These are phyloP conservation scores for Chrysoporthe puriensis DNA, from an alignment of 2,329 filamentous ascomycete genomes.

Conservation along the genomic window DNA sequence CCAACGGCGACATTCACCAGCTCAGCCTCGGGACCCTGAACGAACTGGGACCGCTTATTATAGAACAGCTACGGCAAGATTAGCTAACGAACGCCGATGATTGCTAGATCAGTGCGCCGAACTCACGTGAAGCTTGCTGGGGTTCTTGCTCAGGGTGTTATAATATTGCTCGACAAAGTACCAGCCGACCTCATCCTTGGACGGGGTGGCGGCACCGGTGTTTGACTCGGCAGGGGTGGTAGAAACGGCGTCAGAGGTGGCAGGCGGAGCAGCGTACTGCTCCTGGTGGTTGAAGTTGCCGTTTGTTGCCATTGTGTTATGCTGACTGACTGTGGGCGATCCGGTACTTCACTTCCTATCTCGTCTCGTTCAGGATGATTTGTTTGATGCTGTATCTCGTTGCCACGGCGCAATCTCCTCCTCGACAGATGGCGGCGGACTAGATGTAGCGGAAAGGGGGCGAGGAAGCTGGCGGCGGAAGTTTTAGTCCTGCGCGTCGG, in stretches of 20 bases:
- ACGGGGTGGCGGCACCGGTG: constrained; percentile 52
- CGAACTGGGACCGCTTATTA: constrained; percentile 92
- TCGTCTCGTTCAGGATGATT: not conserved
- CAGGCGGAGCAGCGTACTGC: constrained; percentile 43
- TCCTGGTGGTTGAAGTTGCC: constrained; percentile 54
- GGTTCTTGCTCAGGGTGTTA: constrained; percentile 91
- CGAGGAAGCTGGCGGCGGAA: not conserved
- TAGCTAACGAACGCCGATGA: not conserved
- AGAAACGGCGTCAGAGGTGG: constrained; percentile 38
- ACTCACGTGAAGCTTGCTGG: constrained; percentile 84
- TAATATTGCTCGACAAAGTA: constrained; percentile 99
- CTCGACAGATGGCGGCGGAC: constrained; percentile 1
- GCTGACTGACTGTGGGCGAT: constrained; percentile 23
- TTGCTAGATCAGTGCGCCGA: not conserved
- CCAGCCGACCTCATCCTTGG: constrained; percentile 97
- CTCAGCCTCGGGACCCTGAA: constrained; percentile 89
- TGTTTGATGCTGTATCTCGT: not conserved
- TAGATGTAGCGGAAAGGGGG: constrained; percentile 2
- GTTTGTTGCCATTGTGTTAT: constrained; percentile 59
- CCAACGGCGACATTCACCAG: constrained; percentile 85
- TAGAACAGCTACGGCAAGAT: constrained; percentile 74
- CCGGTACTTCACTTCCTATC: not conserved
- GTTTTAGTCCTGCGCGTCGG: constrained; percentile 5
- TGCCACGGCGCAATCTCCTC: not conserved
- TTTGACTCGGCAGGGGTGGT: constrained; percentile 30